Percentiles rank a stretch among this genome's conserved stretches.
Conservation (phyloP, 768 basidiomycete species). For the Cubamyces sp. region DNA sequence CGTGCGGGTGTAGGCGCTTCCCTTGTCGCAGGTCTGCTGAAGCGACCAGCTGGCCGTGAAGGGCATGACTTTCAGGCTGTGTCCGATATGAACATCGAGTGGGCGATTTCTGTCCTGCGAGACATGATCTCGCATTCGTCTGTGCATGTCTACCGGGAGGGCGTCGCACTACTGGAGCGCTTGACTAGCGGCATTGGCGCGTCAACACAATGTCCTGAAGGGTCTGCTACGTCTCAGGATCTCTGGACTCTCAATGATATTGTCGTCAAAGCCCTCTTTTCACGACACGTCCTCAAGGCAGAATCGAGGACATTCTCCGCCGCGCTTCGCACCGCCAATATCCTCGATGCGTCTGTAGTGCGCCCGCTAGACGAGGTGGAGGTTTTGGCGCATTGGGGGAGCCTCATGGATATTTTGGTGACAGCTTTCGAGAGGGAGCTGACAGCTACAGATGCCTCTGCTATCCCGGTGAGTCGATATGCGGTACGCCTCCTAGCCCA, state of each 20-base stretch:
- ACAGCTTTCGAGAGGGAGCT: slow-evolving; percentile 8
- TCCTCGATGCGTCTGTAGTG: slow-evolving; percentile 33
- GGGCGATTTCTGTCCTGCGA: slow-evolving; percentile 42
- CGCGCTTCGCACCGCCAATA: slow-evolving; percentile 34
- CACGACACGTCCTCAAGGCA: slow-evolving; percentile 45
- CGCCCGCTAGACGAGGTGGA: slow-evolving; percentile 44
- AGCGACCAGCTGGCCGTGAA: not conserved
- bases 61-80: not conserved
- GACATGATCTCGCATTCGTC: slow-evolving; percentile 41
- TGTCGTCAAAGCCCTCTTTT: slow-evolving; percentile 41
- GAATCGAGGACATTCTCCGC: slow-evolving; percentile 33
- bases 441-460: slow-evolving; percentile 13
- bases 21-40: slow-evolving; percentile 46
- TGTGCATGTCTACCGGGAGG: slow-evolving; percentile 32
- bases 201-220: slow-evolving; percentile 1
- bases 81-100: slow-evolving; percentile 34
- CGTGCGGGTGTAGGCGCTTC: slow-evolving; percentile 47
- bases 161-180: slow-evolving; percentile 42
- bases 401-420: slow-evolving; percentile 40
- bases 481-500: too few relatives aligned
- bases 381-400: slow-evolving; percentile 43
- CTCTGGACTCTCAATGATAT: slow-evolving; percentile 1
- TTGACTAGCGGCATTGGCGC: slow-evolving; percentile 40
- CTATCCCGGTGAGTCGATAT: slow-evolving; percentile 2
- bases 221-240: not conserved